Percentiles rank a stretch among this genome's conserved stretches.
phyloP scores from a whole-genome alignment of 2,329 filamentous ascomycete genomes.

The Pseudomassariella vexata region DNA sequence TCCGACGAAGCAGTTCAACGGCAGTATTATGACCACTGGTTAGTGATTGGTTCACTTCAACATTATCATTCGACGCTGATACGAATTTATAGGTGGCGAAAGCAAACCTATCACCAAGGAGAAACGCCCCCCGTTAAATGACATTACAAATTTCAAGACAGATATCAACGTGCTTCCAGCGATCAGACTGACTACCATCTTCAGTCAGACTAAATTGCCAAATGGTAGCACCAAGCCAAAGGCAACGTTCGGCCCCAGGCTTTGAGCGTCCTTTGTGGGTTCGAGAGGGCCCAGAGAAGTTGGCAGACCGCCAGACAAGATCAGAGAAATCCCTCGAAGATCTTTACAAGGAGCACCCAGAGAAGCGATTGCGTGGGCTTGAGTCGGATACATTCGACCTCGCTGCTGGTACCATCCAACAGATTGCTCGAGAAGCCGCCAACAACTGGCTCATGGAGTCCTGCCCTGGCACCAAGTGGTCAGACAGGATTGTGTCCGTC shows the following conservation, averaged over 20 bases:
- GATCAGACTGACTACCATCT: no score
- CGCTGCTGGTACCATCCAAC: conserved; percentile 6
- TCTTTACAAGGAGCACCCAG: conserved; percentile 14
- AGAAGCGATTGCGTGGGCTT: conserved; percentile 11
- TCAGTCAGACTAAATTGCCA: no score
- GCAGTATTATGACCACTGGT: no score
- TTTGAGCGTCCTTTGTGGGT: background rate
- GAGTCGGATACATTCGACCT: conserved; percentile 5
- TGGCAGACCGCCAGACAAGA: background rate
- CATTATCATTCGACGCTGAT: no score
- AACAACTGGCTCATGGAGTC: conserved; percentile 14
- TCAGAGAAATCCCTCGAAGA: conserved; percentile 11
- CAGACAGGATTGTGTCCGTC: background rate
- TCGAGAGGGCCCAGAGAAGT: background rate
- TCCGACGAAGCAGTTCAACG: no score
- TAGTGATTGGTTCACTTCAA: no score
- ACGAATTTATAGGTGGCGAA: no score
- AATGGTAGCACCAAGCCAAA: conserved; percentile 1
- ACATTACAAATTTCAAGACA: no score
- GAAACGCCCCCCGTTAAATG: no score
- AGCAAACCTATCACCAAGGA: no score
- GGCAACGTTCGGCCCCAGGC: background rate
- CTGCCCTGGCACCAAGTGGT: conserved; percentile 11
- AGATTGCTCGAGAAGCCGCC: conserved; percentile 12
- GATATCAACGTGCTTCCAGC: no score